A percentile compares a stretch with the other conserved stretches of the same genome.
These are phyloP conservation scores for Trichoderma gracile DNA, from an alignment of 2,329 filamentous ascomycete genomes.

Conservation along the genomic window DNA sequence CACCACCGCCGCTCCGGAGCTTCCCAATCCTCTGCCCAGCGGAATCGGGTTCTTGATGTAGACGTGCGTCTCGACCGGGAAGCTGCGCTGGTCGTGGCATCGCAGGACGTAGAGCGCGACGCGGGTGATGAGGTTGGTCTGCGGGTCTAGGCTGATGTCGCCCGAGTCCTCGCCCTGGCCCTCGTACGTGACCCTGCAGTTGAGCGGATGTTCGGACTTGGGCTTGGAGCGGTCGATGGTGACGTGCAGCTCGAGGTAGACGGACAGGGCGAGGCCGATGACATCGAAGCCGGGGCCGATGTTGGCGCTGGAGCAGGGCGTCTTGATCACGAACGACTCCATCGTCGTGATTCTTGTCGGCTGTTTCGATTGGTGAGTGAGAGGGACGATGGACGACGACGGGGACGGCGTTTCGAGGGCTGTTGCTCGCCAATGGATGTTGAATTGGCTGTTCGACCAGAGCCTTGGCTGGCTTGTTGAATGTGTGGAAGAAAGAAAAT, in stretches of 20 bases:
- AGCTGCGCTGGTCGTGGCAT: conserved; percentile 83
- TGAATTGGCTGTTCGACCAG: conserved; percentile 8
- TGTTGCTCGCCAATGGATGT: neutral
- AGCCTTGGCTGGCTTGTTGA: conserved; percentile 8
- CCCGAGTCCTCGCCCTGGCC: conserved; percentile 70
- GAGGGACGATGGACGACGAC: neutral
- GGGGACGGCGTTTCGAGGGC: too few species aligned
- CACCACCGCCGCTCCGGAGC: conserved; percentile 91
- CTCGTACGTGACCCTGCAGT: conserved; percentile 90
- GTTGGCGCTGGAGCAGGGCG: conserved; percentile 94
- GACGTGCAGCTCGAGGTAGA: conserved; percentile 88
- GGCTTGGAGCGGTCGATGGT: conserved; percentile 64
- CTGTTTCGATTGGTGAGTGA: neutral
- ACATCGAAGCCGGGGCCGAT: conserved; percentile 98
- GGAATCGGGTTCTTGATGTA: conserved; percentile 97
- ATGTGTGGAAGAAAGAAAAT: neutral
- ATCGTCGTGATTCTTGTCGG: conserved; percentile 34
- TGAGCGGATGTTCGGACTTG: conserved; percentile 63
- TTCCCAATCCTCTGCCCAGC: conserved; percentile 88
- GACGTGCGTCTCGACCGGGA: conserved; percentile 83
- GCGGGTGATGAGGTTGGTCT: conserved; percentile 88
- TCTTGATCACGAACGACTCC: conserved; percentile 71
- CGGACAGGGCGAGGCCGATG: conserved; percentile 88
- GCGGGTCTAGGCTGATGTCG: conserved; percentile 79
- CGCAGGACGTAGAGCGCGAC: conserved; percentile 92